Conservation (phyloP, 805 yeast species). For the Cyberlindnera suaveolens region DNA sequence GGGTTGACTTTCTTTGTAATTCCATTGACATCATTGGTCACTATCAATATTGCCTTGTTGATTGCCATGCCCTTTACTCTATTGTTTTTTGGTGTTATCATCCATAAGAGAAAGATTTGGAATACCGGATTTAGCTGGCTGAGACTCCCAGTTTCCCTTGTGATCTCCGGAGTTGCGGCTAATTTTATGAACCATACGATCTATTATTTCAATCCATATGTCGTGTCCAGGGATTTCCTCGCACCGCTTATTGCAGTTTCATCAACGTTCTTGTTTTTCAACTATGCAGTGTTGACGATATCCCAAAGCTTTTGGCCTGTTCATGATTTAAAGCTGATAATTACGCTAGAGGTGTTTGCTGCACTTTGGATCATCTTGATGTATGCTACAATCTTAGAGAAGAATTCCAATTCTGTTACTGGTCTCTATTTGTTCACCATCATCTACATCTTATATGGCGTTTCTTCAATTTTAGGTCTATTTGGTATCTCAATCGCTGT, state of each 20-base stretch:
- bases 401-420: conserved; percentile 33
- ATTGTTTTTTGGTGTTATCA: conserved; percentile 41
- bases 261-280: conserved; percentile 43
- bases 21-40: conserved; percentile 43
- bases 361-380: conserved; percentile 53
- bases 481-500: conserved; percentile 31
- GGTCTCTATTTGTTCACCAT: conserved; percentile 48
- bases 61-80: conserved; percentile 49
- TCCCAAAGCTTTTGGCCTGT: conserved; percentile 35
- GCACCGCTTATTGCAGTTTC: conserved; percentile 45
- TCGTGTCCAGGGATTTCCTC: conserved; percentile 45
- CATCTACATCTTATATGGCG: conserved; percentile 39
- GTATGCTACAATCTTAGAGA: conserved; percentile 42
- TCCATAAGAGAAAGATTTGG: conserved; percentile 44
- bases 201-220: conserved; percentile 37
- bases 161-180: conserved; percentile 35
- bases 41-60: conserved; percentile 47
- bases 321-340: conserved; percentile 54
- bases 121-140: conserved; percentile 39
- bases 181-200: conserved; percentile 34
- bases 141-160: conserved; percentile 56
- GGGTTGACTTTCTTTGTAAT: conserved; percentile 51
- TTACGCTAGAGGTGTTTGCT: conserved; percentile 47
- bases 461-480: conserved; percentile 47
- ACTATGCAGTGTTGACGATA: conserved; percentile 46